phyloP scores from a whole-genome alignment of 805 yeast genomes.

The Candida sakaeoensis region DNA sequence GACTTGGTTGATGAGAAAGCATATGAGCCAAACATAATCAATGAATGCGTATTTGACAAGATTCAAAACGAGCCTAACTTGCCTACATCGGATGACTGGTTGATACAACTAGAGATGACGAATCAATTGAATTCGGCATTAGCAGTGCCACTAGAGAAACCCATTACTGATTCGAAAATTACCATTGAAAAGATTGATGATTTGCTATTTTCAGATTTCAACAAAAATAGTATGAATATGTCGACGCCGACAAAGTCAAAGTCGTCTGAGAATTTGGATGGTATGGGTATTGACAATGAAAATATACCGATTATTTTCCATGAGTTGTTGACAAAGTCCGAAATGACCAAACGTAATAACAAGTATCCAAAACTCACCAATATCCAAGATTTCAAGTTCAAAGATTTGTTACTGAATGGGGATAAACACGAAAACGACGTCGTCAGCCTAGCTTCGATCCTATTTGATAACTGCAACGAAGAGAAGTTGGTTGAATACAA shows the following conservation, averaged over 20 bases:
- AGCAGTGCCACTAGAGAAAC: constrained; percentile 24
- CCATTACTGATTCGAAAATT: constrained; percentile 14
- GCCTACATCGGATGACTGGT: constrained; percentile 59
- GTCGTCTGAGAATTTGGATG: constrained; percentile 10
- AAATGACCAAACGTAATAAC: constrained; percentile 20
- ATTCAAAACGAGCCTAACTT: constrained; percentile 43
- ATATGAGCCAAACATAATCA: constrained; percentile 60
- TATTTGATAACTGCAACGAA: constrained; percentile 36
- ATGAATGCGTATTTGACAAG: constrained; percentile 30
- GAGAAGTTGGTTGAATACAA: background rate
- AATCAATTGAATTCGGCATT: constrained; percentile 42
- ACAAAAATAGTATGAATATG: constrained; percentile 15
- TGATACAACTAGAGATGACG: constrained; percentile 54
- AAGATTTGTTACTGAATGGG: constrained; percentile 15
- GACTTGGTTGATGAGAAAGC: constrained; percentile 58
- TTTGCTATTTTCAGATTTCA: constrained; percentile 46
- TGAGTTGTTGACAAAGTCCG: constrained; percentile 20
- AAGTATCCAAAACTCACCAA: constrained; percentile 21
- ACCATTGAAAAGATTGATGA: constrained; percentile 41
- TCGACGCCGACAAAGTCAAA: constrained; percentile 13
- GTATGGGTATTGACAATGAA: constrained; percentile 10
- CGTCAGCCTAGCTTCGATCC: constrained; percentile 58
- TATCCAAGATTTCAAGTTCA: constrained; percentile 14
- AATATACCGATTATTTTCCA: constrained; percentile 16
- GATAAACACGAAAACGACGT: constrained; percentile 25